Percentiles rank a stretch among this genome's conserved stretches.
These are phyloP conservation scores for Backusella westeae DNA, from an alignment of 192 early-diverging fungal genomes.

Conservation along the genomic window DNA sequence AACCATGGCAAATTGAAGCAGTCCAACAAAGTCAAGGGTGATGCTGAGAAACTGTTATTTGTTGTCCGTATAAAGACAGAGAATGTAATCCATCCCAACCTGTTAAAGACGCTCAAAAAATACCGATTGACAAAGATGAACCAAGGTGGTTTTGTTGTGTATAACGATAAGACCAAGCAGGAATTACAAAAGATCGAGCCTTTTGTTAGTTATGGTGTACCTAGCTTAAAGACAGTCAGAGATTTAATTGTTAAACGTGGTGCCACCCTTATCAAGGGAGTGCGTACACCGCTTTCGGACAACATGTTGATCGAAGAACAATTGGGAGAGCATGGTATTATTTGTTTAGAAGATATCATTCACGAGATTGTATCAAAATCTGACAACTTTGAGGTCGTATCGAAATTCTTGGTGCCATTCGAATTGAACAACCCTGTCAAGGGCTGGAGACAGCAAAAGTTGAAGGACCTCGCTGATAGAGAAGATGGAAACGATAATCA, in stretches of 20 bases:
- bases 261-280: constrained; percentile 12
- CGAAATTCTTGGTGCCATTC: constrained; percentile 12
- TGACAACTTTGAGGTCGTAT: constrained; percentile 14
- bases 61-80: constrained; percentile 15
- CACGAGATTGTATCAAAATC: constrained; percentile 21
- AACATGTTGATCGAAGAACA: constrained; percentile 28
- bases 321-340: constrained; percentile 16
- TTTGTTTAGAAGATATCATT: constrained; percentile 35
- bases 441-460: constrained; percentile 19
- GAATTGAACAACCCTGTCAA: constrained; percentile 12
- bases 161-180: not conserved
- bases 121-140: constrained; percentile 13
- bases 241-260: constrained; percentile 25
- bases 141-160: constrained; percentile 19
- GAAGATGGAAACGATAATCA: not conserved
- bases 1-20: not conserved
- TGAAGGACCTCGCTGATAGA: constrained; percentile 9
- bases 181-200: constrained; percentile 13
- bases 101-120: constrained; percentile 3
- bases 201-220: constrained; percentile 19
- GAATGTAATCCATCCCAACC: not conserved
- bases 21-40: not conserved
- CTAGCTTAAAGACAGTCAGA: constrained; percentile 23
- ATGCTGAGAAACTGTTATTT: constrained; percentile 10
- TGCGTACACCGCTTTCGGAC: constrained; percentile 25